phyloP scores from a whole-genome alignment of 306 rosid genomes.

The Rubus idaeus region DNA sequence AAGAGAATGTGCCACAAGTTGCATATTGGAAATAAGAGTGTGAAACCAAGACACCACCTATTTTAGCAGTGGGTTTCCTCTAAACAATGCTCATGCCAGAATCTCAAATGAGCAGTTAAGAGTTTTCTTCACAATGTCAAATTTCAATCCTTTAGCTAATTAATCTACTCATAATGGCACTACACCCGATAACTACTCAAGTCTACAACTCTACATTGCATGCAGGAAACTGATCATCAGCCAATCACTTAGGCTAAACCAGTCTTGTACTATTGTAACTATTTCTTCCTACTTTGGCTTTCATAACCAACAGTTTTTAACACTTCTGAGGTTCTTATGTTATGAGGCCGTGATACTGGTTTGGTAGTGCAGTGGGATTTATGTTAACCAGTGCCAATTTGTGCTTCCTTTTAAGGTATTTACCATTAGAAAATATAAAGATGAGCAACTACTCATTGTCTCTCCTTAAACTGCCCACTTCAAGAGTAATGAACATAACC shows the following conservation, averaged over 20 bases:
- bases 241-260: neutral
- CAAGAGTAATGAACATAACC: neutral
- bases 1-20: neutral
- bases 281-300: neutral
- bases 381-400: neutral
- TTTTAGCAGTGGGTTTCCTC: neutral
- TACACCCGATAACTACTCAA: neutral
- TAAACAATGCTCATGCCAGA: neutral
- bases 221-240: neutral
- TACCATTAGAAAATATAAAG: neutral
- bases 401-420: neutral
- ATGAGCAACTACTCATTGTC: neutral
- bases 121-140: neutral
- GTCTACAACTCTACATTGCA: neutral
- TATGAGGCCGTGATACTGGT: neutral
- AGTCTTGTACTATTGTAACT: neutral
- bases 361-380: neutral
- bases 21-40: neutral
- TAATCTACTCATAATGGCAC: neutral
- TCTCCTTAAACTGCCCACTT: constrained; percentile 2
- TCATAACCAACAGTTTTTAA: neutral
- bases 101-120: neutral
- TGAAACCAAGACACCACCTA: constrained; percentile 1
- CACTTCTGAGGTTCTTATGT: neutral
- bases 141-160: neutral